A percentile compares a stretch with the other conserved stretches of the same genome.
These are phyloP conservation scores for Kwoniella shivajii DNA, from an alignment of 1,284 basidiomycete species.

Conservation along the genomic window DNA sequence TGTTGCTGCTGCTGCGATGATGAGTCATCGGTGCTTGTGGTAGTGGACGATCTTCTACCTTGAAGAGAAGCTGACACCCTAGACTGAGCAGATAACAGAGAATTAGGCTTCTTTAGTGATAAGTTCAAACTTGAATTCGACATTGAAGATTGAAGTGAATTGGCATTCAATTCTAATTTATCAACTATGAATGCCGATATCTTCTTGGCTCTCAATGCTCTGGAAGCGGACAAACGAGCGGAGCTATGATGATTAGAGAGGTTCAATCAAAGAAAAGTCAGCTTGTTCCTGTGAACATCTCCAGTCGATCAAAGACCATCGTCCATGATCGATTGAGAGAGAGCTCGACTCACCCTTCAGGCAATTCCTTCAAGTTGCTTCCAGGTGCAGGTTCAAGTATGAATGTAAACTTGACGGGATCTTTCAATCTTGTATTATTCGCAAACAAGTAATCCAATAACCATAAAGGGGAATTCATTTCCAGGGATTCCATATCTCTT, in stretches of 20 bases:
- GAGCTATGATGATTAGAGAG: neutral
- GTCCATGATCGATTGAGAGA: neutral
- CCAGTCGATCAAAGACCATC: neutral
- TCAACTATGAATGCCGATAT: conserved; percentile 82
- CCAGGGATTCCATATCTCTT: conserved; percentile 68
- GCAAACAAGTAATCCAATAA: conserved; percentile 79
- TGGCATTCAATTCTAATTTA: conserved; percentile 64
- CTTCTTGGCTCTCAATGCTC: conserved; percentile 81
- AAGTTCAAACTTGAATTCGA: no score
- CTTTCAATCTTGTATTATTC: conserved; percentile 59
- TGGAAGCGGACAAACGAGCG: conserved; percentile 72
- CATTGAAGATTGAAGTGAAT: neutral
- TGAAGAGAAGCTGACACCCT: no score
- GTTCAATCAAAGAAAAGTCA: neutral
- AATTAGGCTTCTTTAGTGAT: no score
- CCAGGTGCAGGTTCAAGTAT: conserved; percentile 72
- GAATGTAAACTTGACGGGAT: conserved; percentile 78
- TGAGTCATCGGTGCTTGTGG: neutral
- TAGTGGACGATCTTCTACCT: neutral
- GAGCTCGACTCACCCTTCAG: conserved; percentile 36
- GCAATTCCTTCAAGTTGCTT: conserved; percentile 35
- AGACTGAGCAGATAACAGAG: no score
- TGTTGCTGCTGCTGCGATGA: neutral
- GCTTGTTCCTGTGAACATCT: neutral
- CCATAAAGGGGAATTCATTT: conserved; percentile 71